phyloP scores from a whole-genome alignment of 495 filamentous ascomycete genomes.

The Penicillium egyptiacum region DNA sequence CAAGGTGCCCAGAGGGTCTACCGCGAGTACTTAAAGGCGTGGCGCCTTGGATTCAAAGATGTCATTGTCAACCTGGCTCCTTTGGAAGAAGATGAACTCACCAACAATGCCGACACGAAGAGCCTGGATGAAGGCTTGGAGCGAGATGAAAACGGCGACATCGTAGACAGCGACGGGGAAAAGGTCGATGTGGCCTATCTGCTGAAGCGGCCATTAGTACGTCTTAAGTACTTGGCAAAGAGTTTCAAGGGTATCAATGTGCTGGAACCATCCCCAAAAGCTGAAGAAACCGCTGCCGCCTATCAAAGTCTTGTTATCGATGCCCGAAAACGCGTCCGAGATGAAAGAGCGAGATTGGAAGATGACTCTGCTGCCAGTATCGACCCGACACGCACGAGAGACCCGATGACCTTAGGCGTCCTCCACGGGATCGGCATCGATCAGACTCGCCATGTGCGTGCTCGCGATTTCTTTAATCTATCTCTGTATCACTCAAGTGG shows the following conservation, averaged over 20 bases:
- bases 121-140: constrained; percentile 67
- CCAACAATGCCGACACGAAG: constrained; percentile 52
- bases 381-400: constrained; percentile 74
- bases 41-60: constrained; percentile 93
- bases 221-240: constrained; percentile 84
- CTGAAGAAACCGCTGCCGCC: constrained; percentile 52
- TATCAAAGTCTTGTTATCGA: constrained; percentile 75
- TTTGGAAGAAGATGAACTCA: constrained; percentile 49
- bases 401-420: constrained; percentile 71
- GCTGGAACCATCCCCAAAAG: constrained; percentile 56
- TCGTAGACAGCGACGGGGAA: constrained; percentile 76
- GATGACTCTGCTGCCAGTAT: constrained; percentile 86
- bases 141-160: constrained; percentile 73
- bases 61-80: constrained; percentile 91
- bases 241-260: constrained; percentile 51
- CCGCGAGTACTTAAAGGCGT: constrained; percentile 81
- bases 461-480: constrained; percentile 85
- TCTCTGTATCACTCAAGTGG: constrained; percentile 86
- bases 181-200: constrained; percentile 93
- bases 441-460: constrained; percentile 70
- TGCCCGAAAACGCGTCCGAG: constrained; percentile 73
- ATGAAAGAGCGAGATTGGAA: constrained; percentile 83
- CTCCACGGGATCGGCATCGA: constrained; percentile 70
- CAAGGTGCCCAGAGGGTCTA: constrained; percentile 74
- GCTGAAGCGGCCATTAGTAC: constrained; percentile 82